Percentiles rank a stretch among this genome's conserved stretches.
phyloP scores from a whole-genome alignment of 257 asterid genomes.

The Solanum chilense region DNA sequence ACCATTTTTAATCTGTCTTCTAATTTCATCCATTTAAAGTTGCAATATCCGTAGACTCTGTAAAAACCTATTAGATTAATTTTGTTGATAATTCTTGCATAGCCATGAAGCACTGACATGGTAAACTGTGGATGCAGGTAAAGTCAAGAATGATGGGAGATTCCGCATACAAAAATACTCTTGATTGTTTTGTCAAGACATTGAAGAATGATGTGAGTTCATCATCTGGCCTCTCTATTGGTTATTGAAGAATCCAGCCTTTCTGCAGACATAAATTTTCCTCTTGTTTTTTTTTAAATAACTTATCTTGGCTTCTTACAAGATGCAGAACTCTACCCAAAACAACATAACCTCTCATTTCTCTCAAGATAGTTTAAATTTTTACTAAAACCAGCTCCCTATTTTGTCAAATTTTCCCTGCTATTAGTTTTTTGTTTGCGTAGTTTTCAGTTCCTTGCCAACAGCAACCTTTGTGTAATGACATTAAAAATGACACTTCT shows the following conservation, averaged over 20 bases:
- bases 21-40: not conserved
- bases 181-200: constrained; percentile 92
- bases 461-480: not conserved
- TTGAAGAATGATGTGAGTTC: constrained; percentile 81
- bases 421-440: not conserved
- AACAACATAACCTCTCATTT: not conserved
- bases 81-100: not conserved
- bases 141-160: constrained; percentile 99
- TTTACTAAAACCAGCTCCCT: not conserved
- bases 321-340: not conserved
- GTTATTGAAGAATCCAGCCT: not conserved
- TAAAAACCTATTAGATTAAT: not conserved
- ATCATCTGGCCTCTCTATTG: not conserved
- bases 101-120: not conserved
- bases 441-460: not conserved
- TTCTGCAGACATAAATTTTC: not conserved
- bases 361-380: not conserved
- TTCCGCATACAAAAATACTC: constrained; percentile 68
- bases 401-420: not conserved
- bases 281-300: not conserved
- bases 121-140: constrained; percentile 41
- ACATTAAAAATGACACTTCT: not conserved
- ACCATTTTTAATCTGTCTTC: not conserved
- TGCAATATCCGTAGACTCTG: not conserved
- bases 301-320: not conserved